Percentiles rank a stretch among this genome's conserved stretches.
phyloP scores from a whole-genome alignment of 176 grass and related monocot genomes.

The Poa annua region DNA sequence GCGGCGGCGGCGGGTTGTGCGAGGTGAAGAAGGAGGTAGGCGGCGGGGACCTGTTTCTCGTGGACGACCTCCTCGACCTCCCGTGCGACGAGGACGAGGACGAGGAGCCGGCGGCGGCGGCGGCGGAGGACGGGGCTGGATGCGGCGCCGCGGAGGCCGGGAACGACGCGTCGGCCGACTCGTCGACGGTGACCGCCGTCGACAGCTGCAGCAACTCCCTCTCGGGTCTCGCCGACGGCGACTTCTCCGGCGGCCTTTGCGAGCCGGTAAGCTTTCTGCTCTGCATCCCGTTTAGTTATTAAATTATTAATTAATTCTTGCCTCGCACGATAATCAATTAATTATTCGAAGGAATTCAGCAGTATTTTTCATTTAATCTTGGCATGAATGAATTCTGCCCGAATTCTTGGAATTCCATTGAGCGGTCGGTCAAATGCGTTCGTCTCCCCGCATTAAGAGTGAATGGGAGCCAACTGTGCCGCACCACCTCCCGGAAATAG shows the following conservation, averaged over 20 bases:
- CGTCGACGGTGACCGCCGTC: slow-evolving; percentile 75
- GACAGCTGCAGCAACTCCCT: slow-evolving; percentile 93
- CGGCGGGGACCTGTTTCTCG: slow-evolving; percentile 61
- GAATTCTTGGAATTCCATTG: neutral
- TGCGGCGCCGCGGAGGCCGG: neutral
- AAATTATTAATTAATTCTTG: neutral
- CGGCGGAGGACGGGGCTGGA: neutral
- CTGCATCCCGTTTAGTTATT: neutral
- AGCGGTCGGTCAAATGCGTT: slow-evolving; percentile 27
- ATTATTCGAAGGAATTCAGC: neutral
- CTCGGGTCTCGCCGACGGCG: slow-evolving; percentile 61
- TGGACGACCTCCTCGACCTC: slow-evolving; percentile 88
- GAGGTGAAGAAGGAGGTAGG: slow-evolving; percentile 63
- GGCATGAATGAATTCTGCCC: neutral
- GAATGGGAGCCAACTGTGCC: neutral
- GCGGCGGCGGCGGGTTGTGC: slow-evolving; percentile 14
- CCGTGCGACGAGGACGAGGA: slow-evolving; percentile 67
- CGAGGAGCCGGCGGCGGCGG: neutral
- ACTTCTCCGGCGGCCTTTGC: slow-evolving; percentile 75
- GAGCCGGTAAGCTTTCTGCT: slow-evolving; percentile 63
- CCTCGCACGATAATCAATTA: neutral
- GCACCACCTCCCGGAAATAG: slow-evolving; percentile 21
- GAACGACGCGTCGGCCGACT: slow-evolving; percentile 67
- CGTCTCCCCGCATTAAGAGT: slow-evolving; percentile 22
- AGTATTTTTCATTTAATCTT: neutral